Percentiles rank a stretch among this genome's conserved stretches.
Conservation (phyloP, 306 rosid genomes). For the Ormosia emarginata region DNA sequence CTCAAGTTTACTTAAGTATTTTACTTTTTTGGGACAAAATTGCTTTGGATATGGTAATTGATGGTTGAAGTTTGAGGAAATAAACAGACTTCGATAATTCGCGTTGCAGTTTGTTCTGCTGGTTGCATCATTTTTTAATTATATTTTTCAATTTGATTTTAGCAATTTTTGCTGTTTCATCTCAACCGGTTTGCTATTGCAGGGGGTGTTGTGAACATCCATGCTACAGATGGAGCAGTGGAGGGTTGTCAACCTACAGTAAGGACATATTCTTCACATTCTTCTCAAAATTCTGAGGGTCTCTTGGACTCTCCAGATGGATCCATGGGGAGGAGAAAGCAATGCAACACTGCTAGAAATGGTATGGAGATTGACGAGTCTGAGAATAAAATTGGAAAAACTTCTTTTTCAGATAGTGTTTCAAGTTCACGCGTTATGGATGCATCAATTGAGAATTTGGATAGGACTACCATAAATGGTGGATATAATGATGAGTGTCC, state of each 20-base stretch:
- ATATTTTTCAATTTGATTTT: not conserved
- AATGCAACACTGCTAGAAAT: not conserved
- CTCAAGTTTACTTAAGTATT: not conserved
- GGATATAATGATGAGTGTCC: slow-evolving; percentile 23
- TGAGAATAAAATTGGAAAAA: slow-evolving; percentile 18
- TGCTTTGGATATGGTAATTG: not conserved
- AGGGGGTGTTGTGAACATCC: slow-evolving; percentile 4
- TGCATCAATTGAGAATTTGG: slow-evolving; percentile 25
- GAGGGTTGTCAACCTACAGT: slow-evolving; percentile 24
- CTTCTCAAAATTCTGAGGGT: slow-evolving; percentile 16
- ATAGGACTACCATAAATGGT: slow-evolving; percentile 8
- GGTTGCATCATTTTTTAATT: not conserved
- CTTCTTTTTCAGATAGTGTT: slow-evolving; percentile 22
- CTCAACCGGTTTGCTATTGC: not conserved
- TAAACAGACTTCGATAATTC: not conserved
- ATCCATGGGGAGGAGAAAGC: slow-evolving; percentile 1
- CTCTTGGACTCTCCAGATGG: not conserved
- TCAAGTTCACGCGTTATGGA: slow-evolving; percentile 24
- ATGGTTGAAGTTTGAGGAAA: not conserved
- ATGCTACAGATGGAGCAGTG: slow-evolving; percentile 16
- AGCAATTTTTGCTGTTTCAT: slow-evolving; percentile 2
- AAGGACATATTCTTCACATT: slow-evolving; percentile 19
- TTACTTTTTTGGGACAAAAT: not conserved
- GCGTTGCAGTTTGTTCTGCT: not conserved
- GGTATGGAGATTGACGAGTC: slow-evolving; percentile 9